phyloP scores from a whole-genome alignment of 179 eudicot genomes.

The Beta corolliflora region DNA sequence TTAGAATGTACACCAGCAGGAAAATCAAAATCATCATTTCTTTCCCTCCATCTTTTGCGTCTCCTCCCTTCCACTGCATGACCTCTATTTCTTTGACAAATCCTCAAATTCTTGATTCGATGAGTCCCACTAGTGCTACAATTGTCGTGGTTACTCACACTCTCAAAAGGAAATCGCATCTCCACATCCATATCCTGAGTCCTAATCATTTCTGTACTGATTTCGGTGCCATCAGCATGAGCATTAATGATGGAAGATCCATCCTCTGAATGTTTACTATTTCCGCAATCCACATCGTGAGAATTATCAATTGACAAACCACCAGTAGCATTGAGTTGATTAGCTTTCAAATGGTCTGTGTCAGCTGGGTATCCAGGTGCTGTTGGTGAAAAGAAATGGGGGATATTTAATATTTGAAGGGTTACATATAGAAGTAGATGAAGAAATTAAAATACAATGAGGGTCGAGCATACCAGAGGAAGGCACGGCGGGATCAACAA shows the following conservation, averaged over 20 bases:
- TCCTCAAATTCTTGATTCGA: conserved; percentile 39
- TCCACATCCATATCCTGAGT: conserved; percentile 53
- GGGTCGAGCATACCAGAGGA: conserved; percentile 32
- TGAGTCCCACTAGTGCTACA: conserved; percentile 81
- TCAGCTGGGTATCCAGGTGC: conserved; percentile 36
- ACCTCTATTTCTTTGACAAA: conserved; percentile 53
- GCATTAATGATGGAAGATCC: conserved; percentile 54
- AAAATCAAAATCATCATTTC: conserved; percentile 46
- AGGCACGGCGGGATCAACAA: conserved; percentile 52
- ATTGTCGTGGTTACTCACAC: conserved; percentile 52
- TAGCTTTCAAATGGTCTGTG: conserved; percentile 29
- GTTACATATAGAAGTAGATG: conserved; percentile 21
- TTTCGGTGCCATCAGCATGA: conserved; percentile 53
- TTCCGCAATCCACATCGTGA: conserved; percentile 42
- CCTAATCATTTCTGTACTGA: conserved; percentile 42
- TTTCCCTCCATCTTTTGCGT: conserved; percentile 89
- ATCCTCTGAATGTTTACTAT: conserved; percentile 56
- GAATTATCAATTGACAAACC: conserved; percentile 46
- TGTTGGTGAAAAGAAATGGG: neutral
- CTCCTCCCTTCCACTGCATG: conserved; percentile 62
- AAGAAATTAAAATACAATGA: neutral
- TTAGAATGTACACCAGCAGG: conserved; percentile 34
- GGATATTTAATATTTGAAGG: neutral
- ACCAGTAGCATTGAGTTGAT: conserved; percentile 38
- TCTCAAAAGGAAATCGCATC: conserved; percentile 58